Base-by-base conservation (phyloP, 2,329 filamentous ascomycete species). In the Ophiocordyceps unilateralis region DNA sequence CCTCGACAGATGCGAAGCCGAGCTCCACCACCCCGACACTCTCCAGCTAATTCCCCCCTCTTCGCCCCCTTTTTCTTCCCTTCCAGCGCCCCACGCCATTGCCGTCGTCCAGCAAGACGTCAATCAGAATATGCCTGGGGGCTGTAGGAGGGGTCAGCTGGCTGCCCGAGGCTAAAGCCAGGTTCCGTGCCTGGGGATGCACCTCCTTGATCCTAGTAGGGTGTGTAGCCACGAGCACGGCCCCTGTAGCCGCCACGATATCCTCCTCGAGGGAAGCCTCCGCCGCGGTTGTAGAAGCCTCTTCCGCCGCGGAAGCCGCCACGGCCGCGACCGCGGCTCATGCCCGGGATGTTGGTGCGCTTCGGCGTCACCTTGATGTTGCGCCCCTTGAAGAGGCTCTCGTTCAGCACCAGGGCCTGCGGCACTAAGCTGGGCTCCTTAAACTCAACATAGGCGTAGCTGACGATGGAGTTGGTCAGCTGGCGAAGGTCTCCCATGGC, bases 401-500 rank as follows among this genome's bases (percentile, higher is more conserved):
- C 91, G 61, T 98, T 96, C 45, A 98, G 70, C 36, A 96, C 87
- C 47, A 98, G 74, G 22, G 91, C 91, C 61, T 93, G 85, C 40
- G 85, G 86, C 49, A 98, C 89, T 47, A 95, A 72, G 63, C 78
- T 88, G 41, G 91, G 87, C 66, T 96, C 91, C 47, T 85, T 82
- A 59, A 98, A 98, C 65, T 98, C 91, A 55, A 98, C 91, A 65
- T 98, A 98, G 57, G 91, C 91, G 67, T 98, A 98, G 50, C 88
- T 95, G 64, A 26, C 1, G 12, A 12, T 8, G 14, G n/a, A 19
- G 14, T 30, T 21, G 19, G 40, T 41, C 17, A 41, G 40, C 24
- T 21, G 19, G 24, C 19, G 12, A 10, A 17, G 12, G 2, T 14
- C 23, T 6, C 26, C 15, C 12, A 39, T 12, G n/a, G 30, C 14